Conservation (phyloP, 495 filamentous ascomycete species). For the Elasticomyces elasticus region DNA sequence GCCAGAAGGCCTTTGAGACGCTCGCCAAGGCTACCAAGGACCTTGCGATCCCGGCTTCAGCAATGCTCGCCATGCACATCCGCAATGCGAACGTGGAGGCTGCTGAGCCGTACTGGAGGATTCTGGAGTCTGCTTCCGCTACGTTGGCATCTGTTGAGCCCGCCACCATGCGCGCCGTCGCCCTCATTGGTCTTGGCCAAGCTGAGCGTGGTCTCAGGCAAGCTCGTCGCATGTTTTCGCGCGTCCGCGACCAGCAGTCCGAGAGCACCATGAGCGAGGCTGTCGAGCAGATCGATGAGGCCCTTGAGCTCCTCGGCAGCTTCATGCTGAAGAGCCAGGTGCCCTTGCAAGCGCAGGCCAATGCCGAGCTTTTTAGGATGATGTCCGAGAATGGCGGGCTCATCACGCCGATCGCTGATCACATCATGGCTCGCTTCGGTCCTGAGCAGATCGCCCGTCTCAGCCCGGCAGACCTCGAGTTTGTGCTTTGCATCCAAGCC, state of each 20-base stretch:
- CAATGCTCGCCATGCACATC: conserved; percentile 74
- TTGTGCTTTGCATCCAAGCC: conserved; percentile 56
- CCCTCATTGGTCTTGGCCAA: conserved; percentile 68
- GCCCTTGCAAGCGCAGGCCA: conserved; percentile 43
- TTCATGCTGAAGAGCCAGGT: conserved; percentile 42
- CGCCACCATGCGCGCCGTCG: conserved; percentile 74
- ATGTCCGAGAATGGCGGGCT: conserved; percentile 66
- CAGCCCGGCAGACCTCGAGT: conserved; percentile 45
- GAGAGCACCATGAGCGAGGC: conserved; percentile 38
- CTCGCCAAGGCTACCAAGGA: conserved; percentile 36
- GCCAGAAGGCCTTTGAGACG: conserved; percentile 53
- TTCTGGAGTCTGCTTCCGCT: conserved; percentile 39
- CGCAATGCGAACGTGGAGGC: conserved; percentile 66
- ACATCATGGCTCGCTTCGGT: conserved; percentile 50
- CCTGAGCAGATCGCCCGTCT: conserved; percentile 49
- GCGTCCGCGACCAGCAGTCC: conserved; percentile 51
- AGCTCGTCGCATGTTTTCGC: conserved; percentile 71
- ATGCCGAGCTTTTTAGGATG: conserved; percentile 54
- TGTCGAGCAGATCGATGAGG: conserved; percentile 77
- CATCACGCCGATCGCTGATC: conserved; percentile 50
- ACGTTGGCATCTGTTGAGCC: conserved; percentile 59
- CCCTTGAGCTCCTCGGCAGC: conserved; percentile 61
- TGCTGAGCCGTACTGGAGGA: conserved; percentile 66
- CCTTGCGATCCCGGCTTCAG: conserved; percentile 58
- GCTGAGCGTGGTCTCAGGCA: conserved; percentile 65